These are phyloP conservation scores for Nakazawaea anatomiae DNA, from an alignment of 805 yeast species.

Conservation along the genomic window DNA sequence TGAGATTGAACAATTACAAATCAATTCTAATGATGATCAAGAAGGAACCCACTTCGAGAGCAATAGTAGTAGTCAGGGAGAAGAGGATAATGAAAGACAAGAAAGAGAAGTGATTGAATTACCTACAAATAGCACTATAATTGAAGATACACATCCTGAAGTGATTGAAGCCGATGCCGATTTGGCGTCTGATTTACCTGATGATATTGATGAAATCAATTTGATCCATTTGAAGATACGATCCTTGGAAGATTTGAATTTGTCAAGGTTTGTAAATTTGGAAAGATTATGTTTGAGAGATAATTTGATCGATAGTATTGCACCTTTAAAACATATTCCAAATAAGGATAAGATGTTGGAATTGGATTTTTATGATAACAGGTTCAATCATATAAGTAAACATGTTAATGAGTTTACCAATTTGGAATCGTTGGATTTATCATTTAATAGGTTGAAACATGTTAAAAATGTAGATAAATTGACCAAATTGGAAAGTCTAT, in stretches of 20 bases:
- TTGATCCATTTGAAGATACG: constrained; percentile 65
- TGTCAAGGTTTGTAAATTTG: constrained; percentile 50
- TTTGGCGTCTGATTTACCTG: constrained; percentile 47
- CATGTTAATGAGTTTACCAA: constrained; percentile 55
- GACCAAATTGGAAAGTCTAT: constrained; percentile 58
- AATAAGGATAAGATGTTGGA: constrained; percentile 58
- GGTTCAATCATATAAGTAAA: constrained; percentile 79
- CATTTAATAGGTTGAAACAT: constrained; percentile 84
- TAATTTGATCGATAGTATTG: constrained; percentile 70
- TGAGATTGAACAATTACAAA: too few relatives aligned
- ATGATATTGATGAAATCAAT: constrained; percentile 57
- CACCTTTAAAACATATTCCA: constrained; percentile 54
- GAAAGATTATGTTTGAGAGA: constrained; percentile 72
- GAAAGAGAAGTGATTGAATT: background rate
- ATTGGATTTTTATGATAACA: constrained; percentile 86
- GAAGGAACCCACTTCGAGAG: too few relatives aligned
- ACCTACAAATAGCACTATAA: constrained; percentile 18
- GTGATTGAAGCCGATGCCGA: constrained; percentile 65
- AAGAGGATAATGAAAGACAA: background rate
- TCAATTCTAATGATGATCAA: too few relatives aligned
- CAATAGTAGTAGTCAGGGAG: too few relatives aligned
- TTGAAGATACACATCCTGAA: constrained; percentile 43
- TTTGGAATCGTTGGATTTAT: constrained; percentile 64
- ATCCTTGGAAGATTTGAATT: constrained; percentile 54
- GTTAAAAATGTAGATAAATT: constrained; percentile 72